Evolutionary conservation across 2,329 filamentous ascomycete species (phyloP).

Genomic region (Seiridium cupressi): DNA sequence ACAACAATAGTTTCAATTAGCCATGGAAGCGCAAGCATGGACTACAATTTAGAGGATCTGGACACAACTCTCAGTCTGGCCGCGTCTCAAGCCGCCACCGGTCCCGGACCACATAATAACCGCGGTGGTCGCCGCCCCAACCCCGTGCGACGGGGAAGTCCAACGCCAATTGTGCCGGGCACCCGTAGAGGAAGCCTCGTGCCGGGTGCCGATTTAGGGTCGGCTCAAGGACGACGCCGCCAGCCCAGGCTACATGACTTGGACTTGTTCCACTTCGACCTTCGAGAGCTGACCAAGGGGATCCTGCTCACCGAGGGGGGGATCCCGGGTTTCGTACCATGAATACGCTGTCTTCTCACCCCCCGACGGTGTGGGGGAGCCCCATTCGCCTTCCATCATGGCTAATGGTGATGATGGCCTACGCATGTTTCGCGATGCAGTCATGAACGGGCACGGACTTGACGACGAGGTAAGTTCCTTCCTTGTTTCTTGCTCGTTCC

Average conservation of each 20-base stretch:
- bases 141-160: neutral
- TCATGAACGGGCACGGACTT: conserved; percentile 21
- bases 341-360: conserved; percentile 27
- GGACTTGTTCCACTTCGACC: conserved; percentile 28
- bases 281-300: conserved; percentile 22
- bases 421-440: conserved; percentile 24
- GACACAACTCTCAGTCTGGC: conserved; percentile 23
- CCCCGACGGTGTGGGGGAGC: conserved; percentile 16
- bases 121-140: conserved; percentile 12
- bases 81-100: conserved; percentile 16
- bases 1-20: neutral
- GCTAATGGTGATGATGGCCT: conserved; percentile 22
- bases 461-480: conserved; percentile 22
- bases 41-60: conserved; percentile 26
- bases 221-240: neutral
- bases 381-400: conserved; percentile 26
- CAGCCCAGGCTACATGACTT: conserved; percentile 7
- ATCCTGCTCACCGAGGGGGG: conserved; percentile 20
- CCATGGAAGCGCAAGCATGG: conserved; percentile 12
- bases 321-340: conserved; percentile 26
- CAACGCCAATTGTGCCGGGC: conserved; percentile 15
- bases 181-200: conserved; percentile 25
- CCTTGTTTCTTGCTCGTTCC: neutral
- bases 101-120: conserved; percentile 9
- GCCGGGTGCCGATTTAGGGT: conserved; percentile 7